Conservation (phyloP, 306 rosid genomes). For the Aeschynomene evenia region DNA sequence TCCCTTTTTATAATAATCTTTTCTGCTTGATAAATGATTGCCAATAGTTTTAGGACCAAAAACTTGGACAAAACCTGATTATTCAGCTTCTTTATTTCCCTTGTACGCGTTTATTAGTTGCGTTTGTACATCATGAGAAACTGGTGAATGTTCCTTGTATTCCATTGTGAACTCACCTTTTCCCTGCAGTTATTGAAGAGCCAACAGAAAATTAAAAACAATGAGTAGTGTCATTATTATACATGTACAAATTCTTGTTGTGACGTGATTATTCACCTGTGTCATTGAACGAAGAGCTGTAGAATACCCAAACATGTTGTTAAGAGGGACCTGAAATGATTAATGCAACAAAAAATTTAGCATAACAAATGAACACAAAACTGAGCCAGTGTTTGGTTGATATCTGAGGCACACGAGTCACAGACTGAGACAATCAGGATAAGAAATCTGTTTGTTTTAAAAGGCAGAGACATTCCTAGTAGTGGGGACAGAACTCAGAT, state of each 20-base stretch:
- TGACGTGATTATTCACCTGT: constrained; percentile 52
- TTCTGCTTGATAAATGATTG: constrained; percentile 9
- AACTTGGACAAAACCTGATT: constrained; percentile 21
- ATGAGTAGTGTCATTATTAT: not conserved
- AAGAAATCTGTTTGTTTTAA: too few relatives aligned
- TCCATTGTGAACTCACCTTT: constrained; percentile 99
- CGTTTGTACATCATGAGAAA: constrained; percentile 83
- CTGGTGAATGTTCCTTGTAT: constrained; percentile 82
- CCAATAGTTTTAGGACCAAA: constrained; percentile 20
- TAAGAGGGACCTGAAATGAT: constrained; percentile 79
- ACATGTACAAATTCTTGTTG: not conserved
- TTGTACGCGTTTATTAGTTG: constrained; percentile 73
- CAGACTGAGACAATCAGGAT: not conserved
- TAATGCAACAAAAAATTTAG: constrained; percentile 19
- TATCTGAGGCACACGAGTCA: too few relatives aligned
- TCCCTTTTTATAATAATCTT: not conserved
- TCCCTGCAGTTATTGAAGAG: constrained; percentile 56
- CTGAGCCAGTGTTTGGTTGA: too few relatives aligned
- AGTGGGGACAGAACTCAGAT: too few relatives aligned
- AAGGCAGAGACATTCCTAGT: too few relatives aligned
- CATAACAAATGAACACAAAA: not conserved
- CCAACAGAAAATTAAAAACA: not conserved
- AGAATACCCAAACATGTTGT: constrained; percentile 96
- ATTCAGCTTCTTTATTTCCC: constrained; percentile 62
- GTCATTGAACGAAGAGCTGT: constrained; percentile 94